Evolutionary conservation across 768 basidiomycete genomes (phyloP), one percentile per base, ranked within the genome.

Genomic region (Punctularia strigosozonata): DNA sequence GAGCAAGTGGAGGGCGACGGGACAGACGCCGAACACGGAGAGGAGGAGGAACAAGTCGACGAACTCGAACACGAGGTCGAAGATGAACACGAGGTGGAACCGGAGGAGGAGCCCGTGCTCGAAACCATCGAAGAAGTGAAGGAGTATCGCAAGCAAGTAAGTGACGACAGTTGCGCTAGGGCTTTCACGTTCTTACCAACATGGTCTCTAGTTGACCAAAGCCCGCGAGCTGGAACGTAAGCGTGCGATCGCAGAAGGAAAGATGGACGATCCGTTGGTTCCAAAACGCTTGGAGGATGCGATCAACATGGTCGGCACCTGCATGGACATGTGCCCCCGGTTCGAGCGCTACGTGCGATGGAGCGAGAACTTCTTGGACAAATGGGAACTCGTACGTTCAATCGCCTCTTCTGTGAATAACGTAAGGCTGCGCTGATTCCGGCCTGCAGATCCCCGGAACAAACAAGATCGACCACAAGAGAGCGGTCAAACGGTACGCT

Each of bases 401-500:
- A 4, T 24, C 37, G 35, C 23, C 19, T 37, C 3, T 17, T 25
- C 6, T 26, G 38, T 34, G 21, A 33, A 23, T 41, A 42, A 43
- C 14, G 15, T 38, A 23, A 38, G 25, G 45, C 33, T 45, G 38
- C 37, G 40, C 58, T 74, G 51, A 75, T 63, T 38, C 43, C 44
- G n/a, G n/a, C n/a, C n/a, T 47, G 42, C 31, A 84, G 81, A 76
- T 82, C 40, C 79, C 82, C 14, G 80, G 80, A 8, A 87, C 83
- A n/a, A 86, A 80, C 52, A 69, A 82, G 31, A 80, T 97, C 6
- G 80, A 92, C 52, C 89, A 89, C 46, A 65, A 66, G 28, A 78
- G 80, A 37, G 92, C 92, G 0, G 94, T 98, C 32, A 95, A 97
- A 54, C 83, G 82, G 54, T 99, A 91, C 57, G 88, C 94, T 55